Conservation (phyloP, 176 grass and related monocot genomes). For the Alloteropsis semialata region DNA sequence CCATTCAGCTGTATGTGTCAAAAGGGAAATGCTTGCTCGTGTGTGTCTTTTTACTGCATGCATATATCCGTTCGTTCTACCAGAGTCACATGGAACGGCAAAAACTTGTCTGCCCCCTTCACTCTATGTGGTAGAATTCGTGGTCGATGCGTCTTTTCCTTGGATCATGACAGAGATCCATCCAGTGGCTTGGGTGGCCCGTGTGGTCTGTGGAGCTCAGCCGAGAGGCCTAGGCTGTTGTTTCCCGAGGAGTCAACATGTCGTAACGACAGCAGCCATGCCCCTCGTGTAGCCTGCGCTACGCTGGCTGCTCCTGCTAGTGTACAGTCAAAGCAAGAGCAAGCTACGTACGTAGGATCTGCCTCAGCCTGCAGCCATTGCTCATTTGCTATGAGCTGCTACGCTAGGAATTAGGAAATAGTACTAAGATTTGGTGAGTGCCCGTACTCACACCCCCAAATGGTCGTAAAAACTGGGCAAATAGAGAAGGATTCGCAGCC, state of each 20-base stretch:
- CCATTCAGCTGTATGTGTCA: background rate
- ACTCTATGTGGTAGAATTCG: background rate
- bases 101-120: background rate
- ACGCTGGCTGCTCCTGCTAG: background rate
- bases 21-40: background rate
- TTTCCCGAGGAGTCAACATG: conserved; percentile 45
- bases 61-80: no score
- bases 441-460: background rate
- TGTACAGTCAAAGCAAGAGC: background rate
- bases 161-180: conserved; percentile 23
- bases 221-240: background rate
- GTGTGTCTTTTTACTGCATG: background rate
- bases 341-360: conserved; percentile 12
- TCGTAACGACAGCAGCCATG: background rate
- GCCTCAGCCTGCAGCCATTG: background rate
- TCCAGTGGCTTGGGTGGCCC: conserved; percentile 23
- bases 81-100: background rate
- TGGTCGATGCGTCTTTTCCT: conserved; percentile 45
- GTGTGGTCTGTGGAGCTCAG: background rate
- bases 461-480: background rate
- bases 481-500: background rate
- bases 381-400: no score
- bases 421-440: no score
- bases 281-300: conserved; percentile 1
- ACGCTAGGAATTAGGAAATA: background rate